Evolutionary conservation across 768 basidiomycete species (phyloP).

Genomic region (Mycena leptocephala): DNA sequence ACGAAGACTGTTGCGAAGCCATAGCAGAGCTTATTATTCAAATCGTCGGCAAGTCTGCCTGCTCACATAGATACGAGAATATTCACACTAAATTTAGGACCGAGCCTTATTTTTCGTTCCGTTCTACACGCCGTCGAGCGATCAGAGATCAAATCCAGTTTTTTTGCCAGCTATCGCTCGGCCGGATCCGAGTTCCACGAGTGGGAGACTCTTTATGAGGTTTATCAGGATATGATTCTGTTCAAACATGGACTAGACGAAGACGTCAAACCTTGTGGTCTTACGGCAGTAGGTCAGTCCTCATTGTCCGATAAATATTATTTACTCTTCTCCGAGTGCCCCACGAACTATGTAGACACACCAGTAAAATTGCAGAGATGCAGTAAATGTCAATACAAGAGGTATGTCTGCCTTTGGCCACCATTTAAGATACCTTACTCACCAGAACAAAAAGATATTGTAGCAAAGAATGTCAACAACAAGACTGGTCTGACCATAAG

Average conservation of each 20-base stretch:
- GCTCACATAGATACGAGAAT: neutral
- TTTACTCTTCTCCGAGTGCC: constrained; percentile 12
- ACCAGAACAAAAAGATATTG: constrained; percentile 16
- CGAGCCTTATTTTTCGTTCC: constrained; percentile 28
- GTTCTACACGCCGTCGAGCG: constrained; percentile 28
- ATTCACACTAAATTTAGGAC: neutral
- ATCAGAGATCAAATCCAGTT: constrained; percentile 10
- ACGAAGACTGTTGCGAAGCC: constrained; percentile 14
- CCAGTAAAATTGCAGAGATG: constrained; percentile 25
- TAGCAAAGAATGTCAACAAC: constrained; percentile 25
- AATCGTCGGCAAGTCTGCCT: constrained; percentile 3
- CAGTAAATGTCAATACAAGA: constrained; percentile 17
- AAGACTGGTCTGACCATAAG: constrained; percentile 26
- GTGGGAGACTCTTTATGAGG: constrained; percentile 25
- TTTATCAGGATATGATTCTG: neutral
- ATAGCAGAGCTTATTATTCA: constrained; percentile 10
- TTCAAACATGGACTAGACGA: constrained; percentile 14
- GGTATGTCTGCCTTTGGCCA: neutral
- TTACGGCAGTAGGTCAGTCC: neutral
- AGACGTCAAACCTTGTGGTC: neutral
- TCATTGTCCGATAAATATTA: neutral
- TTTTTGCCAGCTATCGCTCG: constrained; percentile 11
- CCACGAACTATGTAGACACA: neutral
- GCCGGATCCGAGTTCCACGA: constrained; percentile 13
- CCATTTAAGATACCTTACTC: neutral